Conservation (phyloP, 2,329 filamentous ascomycete genomes). For the Cladosporium sp. region DNA sequence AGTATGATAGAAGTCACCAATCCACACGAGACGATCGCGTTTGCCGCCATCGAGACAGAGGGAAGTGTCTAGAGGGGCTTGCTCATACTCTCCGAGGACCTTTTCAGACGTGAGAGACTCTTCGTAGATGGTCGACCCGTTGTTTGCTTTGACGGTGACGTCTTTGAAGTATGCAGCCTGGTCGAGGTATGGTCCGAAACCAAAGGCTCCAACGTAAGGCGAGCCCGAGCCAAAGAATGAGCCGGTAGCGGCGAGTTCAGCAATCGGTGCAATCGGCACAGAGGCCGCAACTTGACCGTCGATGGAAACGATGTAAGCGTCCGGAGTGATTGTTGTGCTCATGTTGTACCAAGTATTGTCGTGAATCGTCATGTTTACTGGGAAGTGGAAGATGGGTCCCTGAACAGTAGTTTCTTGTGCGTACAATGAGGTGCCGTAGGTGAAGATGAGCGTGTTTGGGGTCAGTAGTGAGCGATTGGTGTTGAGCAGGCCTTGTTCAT, state of each 20-base stretch:
- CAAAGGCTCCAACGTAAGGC: conserved; percentile 31
- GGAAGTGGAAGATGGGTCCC: conserved; percentile 25
- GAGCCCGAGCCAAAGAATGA: neutral
- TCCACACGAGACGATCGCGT: conserved; percentile 40
- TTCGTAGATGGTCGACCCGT: conserved; percentile 31
- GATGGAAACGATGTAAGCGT: conserved; percentile 29
- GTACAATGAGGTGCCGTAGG: conserved; percentile 33
- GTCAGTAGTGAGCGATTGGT: conserved; percentile 33
- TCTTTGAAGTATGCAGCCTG: conserved; percentile 36
- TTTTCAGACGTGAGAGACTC: conserved; percentile 27
- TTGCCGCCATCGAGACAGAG: conserved; percentile 42
- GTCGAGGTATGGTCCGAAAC: conserved; percentile 41
- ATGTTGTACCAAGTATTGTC: conserved; percentile 38
- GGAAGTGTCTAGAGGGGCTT: conserved; percentile 31
- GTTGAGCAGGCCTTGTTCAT: conserved; percentile 31
- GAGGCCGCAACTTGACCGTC: conserved; percentile 21
- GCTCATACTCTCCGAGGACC: conserved; percentile 36
- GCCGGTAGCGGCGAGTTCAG: conserved; percentile 9
- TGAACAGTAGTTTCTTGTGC: conserved; percentile 35
- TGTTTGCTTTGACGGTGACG: conserved; percentile 28
- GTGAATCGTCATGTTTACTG: conserved; percentile 25
- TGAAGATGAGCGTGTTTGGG: conserved; percentile 34
- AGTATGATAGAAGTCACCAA: conserved; percentile 43
- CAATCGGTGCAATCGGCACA: conserved; percentile 19
- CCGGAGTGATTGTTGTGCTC: conserved; percentile 29